A percentile compares a stretch with the other conserved stretches of the same genome.
Evolutionary conservation across 2,329 filamentous ascomycete genomes (phyloP).

Genomic region (Sporothrix brunneoviolacea): DNA sequence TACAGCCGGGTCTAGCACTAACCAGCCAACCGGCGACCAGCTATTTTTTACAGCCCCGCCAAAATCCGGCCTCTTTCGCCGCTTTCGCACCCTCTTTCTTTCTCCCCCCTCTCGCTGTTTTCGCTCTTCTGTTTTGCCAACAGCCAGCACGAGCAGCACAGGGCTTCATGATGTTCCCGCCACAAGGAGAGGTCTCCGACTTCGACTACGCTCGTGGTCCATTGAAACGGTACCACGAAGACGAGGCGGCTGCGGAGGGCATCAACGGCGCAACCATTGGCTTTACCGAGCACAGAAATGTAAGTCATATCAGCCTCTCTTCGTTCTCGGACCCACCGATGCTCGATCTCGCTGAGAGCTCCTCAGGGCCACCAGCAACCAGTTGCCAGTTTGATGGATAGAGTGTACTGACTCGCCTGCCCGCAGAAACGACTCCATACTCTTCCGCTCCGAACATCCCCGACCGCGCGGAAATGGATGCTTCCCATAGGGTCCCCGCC

Average conservation of each 20-base stretch:
- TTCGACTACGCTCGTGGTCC: constrained; percentile 31
- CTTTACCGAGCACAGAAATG: constrained; percentile 46
- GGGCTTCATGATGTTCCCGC: constrained; percentile 15
- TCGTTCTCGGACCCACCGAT: neutral
- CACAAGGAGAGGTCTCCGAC: constrained; percentile 12
- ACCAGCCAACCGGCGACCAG: no score
- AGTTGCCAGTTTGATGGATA: no score
- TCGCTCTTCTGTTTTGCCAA: neutral
- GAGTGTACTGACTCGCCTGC: no score
- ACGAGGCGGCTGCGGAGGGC: constrained; percentile 32
- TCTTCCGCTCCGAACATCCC: constrained; percentile 43
- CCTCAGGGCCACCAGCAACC: no score
- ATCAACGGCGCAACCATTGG: constrained; percentile 30
- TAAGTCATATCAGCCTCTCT: constrained; percentile 25
- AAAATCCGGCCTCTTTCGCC: neutral
- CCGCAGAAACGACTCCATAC: constrained; percentile 48
- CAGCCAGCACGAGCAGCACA: neutral
- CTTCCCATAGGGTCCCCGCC: constrained; percentile 20
- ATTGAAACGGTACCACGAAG: constrained; percentile 41
- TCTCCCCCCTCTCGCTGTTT: neutral
- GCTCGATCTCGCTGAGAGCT: no score
- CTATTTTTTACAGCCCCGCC: no score
- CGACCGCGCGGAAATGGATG: constrained; percentile 31
- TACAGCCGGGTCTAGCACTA: neutral
- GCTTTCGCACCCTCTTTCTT: neutral